Conservation (phyloP, 495 filamentous ascomycete species). For the Aspergillus hancockii region DNA sequence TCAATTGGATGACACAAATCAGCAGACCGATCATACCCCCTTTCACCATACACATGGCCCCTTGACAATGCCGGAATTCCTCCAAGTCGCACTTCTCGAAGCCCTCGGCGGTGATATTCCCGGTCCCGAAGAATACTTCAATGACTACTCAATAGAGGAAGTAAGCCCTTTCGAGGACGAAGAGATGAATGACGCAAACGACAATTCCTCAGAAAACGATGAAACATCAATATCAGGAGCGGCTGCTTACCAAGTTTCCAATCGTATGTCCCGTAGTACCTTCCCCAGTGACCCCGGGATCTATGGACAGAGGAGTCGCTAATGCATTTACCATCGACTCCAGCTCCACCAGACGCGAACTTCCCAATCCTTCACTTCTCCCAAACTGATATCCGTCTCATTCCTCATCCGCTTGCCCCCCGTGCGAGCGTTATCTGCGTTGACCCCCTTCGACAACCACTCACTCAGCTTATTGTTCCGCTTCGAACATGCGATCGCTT, state of each 20-base stretch:
- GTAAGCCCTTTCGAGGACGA: constrained; percentile 20
- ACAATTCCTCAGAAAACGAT: constrained; percentile 12
- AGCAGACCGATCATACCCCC: constrained; percentile 9
- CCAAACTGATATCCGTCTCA: constrained; percentile 57
- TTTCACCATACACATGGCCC: constrained; percentile 11
- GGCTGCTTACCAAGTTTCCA: constrained; percentile 18
- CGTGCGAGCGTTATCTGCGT: constrained; percentile 50
- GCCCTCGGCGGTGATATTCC: constrained; percentile 23
- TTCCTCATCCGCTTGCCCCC: constrained; percentile 44
- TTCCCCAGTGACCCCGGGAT: constrained; percentile 5
- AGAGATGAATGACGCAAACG: constrained; percentile 16
- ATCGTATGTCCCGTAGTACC: constrained; percentile 19
- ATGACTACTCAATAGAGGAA: constrained; percentile 23
- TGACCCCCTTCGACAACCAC: constrained; percentile 45
- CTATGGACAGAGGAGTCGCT: constrained; percentile 5
- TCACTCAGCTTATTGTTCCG: constrained; percentile 38
- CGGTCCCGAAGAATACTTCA: constrained; percentile 23
- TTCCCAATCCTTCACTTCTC: constrained; percentile 61
- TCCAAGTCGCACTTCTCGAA: constrained; percentile 24
- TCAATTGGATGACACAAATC: constrained; percentile 10
- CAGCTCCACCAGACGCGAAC: constrained; percentile 24
- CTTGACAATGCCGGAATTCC: constrained; percentile 22
- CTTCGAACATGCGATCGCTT: constrained; percentile 61
- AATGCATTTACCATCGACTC: constrained; percentile 10
- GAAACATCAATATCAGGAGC: constrained; percentile 13